Base-by-base conservation (phyloP, 2,329 filamentous ascomycete genomes). In the Colletotrichum ledebouriae region DNA sequence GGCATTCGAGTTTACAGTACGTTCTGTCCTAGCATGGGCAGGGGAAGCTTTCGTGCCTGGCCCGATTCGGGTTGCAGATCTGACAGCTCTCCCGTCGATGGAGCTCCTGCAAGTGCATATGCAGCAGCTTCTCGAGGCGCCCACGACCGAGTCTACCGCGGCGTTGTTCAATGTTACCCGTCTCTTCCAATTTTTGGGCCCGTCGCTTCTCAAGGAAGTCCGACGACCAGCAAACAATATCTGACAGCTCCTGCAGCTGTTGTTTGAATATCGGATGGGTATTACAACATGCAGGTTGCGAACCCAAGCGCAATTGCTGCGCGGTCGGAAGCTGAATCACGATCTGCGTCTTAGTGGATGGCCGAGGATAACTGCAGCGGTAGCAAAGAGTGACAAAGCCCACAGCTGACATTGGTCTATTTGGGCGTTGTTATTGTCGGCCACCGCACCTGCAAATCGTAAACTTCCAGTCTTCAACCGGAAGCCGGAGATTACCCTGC, bases 61-160 rank as follows among this genome's bases (percentile, higher is more conserved):
- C 29, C 42, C 60, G 49, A 49, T 34, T 65, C 25, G 17, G 55
- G n/a, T 49, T 55, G 61, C 61, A 55, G 61, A 65, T 68, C 41
- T 68, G 50, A 47, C 29, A 56, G 53, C 55, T 56, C 52, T 56
- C 34, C 29, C 22, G 29, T 59, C 34, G 20, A 52, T 25, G 25
- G 39, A 56, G 13, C 60, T 55, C 12, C 47, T 17, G 47, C 47
- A 29, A 42, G 47, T 59, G 29, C 59, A 25, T n/a, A 42, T 25
- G 25, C 25, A 25, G 53, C 47, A 44, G 64, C 60, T 20, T 59
- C 63, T 50, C 47, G 47, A 49, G 25, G 22, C 33, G 13, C 41
- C 46, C 11, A 33, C 12, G 33, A 9, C 33, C 15, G 13, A 17
- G 22, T 56, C 22, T 15, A 37, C 41, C 17, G 55, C 60, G 61